Percentiles rank a stretch among this genome's conserved stretches.
phyloP scores from a whole-genome alignment of 2,329 filamentous ascomycete species.

The Clarireedia paspali region DNA sequence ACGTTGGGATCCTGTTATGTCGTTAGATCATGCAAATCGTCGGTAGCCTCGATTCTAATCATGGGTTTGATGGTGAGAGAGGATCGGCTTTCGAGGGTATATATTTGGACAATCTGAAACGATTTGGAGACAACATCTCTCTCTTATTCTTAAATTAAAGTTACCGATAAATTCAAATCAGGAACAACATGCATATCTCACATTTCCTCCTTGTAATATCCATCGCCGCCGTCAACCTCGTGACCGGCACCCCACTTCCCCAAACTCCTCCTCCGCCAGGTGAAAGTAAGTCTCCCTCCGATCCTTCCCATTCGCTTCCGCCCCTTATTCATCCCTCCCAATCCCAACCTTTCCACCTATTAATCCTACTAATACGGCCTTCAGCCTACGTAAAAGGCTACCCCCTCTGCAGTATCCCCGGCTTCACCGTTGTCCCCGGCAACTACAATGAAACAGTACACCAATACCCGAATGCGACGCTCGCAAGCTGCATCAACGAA shows the following conservation, averaged over 20 bases:
- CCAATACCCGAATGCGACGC: neutral
- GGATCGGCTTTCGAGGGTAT: too few species aligned
- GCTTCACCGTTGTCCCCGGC: neutral
- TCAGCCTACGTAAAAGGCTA: neutral
- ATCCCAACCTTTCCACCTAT: too few species aligned
- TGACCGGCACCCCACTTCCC: neutral
- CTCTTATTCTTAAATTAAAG: neutral
- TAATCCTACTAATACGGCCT: neutral
- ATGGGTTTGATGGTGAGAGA: too few species aligned
- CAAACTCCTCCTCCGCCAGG: neutral
- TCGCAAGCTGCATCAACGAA: neutral
- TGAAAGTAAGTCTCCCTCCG: neutral
- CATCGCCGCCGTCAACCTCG: neutral
- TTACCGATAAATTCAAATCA: neutral
- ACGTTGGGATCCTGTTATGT: too few species aligned
- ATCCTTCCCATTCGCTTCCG: neutral
- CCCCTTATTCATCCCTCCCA: neutral
- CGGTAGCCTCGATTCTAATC: too few species aligned
- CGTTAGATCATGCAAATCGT: too few species aligned
- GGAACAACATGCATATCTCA: neutral
- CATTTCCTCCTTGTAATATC: neutral
- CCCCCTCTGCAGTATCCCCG: neutral
- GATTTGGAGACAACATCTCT: too few species aligned
- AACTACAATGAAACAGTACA: conserved; percentile 1
- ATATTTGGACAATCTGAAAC: too few species aligned